Evolutionary conservation across 768 basidiomycete species (phyloP).

Genomic region (Cytidiella melzeri): DNA sequence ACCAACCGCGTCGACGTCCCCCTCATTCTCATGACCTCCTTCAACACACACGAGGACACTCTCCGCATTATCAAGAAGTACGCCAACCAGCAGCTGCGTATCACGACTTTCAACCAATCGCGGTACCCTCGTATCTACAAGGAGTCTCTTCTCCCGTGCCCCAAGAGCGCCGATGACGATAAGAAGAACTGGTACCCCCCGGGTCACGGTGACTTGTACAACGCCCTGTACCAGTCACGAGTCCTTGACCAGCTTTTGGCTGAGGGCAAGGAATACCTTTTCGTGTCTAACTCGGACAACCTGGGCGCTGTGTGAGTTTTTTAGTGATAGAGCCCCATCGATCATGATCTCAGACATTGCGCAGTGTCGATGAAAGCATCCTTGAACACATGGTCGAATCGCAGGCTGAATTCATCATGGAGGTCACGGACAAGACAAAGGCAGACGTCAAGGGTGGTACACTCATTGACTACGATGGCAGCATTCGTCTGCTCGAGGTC

Average conservation of each 20-base stretch:
- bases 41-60: constrained; percentile 77
- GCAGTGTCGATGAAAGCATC: constrained; percentile 64
- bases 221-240: constrained; percentile 63
- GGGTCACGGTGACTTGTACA: constrained; percentile 72
- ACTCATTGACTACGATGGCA: constrained; percentile 64
- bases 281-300: constrained; percentile 76
- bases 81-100: constrained; percentile 71
- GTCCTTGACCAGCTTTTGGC: constrained; percentile 66
- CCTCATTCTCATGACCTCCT: constrained; percentile 77
- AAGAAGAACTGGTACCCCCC: constrained; percentile 75
- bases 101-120: constrained; percentile 67
- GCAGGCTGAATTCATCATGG: constrained; percentile 66
- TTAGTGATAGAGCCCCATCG: not conserved
- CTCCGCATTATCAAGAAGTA: constrained; percentile 77
- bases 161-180: constrained; percentile 49
- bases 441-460: constrained; percentile 74
- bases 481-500: constrained; percentile 64
- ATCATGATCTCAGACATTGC: not conserved
- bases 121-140: constrained; percentile 70
- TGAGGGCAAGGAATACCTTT: constrained; percentile 73
- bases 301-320: constrained; percentile 53
- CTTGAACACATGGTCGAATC: constrained; percentile 59
- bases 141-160: constrained; percentile 60
- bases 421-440: constrained; percentile 80
- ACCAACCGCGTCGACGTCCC: constrained; percentile 60